Conservation (phyloP, 331 rosid genomes). For the Quercus lobata region DNA sequence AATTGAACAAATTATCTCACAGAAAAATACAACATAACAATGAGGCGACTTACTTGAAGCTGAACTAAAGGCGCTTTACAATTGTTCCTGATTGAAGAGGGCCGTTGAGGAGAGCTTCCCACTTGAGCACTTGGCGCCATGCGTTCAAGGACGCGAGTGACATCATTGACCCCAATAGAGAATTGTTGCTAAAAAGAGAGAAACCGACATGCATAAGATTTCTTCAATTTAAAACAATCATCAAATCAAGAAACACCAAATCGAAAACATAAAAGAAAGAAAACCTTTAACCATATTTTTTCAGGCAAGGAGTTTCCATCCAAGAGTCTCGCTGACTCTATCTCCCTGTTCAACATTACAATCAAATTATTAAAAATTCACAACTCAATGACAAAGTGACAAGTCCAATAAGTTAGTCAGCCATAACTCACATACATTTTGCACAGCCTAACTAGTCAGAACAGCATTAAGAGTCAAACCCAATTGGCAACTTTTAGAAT, state of each 20-base stretch:
- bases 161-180: conserved; percentile 83
- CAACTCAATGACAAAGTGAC: not conserved
- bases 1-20: too few relatives aligned
- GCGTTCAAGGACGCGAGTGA: conserved; percentile 74
- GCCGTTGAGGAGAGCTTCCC: conserved; percentile 12
- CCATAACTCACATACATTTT: not conserved
- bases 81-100: conserved; percentile 15
- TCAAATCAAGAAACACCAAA: not conserved
- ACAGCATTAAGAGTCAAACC: not conserved
- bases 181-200: conserved; percentile 58
- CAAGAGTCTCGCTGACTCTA: conserved; percentile 37
- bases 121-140: conserved; percentile 45
- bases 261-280: not conserved
- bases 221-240: not conserved
- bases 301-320: conserved; percentile 60
- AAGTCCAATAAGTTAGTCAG: not conserved
- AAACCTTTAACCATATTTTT: conserved; percentile 78
- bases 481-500: not conserved
- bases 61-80: conserved; percentile 31
- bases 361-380: too few relatives aligned
- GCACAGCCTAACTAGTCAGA: not conserved
- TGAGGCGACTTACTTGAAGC: conserved; percentile 46
- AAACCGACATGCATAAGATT: not conserved
- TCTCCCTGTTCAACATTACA: conserved; percentile 38
- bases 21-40: too few relatives aligned